These are phyloP conservation scores for Apiospora hydei DNA, from an alignment of 2,329 filamentous ascomycete species.

Conservation along the genomic window DNA sequence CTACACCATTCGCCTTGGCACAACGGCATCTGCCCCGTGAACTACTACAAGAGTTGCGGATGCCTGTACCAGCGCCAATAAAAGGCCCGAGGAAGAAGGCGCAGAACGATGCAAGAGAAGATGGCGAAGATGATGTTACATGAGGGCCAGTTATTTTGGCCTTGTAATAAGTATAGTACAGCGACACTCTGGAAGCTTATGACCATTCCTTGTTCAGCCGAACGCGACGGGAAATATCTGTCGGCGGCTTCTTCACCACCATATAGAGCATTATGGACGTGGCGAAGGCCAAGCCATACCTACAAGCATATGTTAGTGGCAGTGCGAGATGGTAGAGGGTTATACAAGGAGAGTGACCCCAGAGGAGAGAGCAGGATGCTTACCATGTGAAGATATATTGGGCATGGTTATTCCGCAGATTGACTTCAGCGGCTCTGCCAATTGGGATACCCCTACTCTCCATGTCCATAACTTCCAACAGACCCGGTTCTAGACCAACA, in stretches of 20 bases:
- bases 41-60: conserved; percentile 81
- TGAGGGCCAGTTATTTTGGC: conserved; percentile 30
- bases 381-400: conserved; percentile 99
- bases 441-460: conserved; percentile 86
- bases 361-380: conserved; percentile 40
- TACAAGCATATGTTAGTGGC: conserved; percentile 44
- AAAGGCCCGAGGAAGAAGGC: conserved; percentile 53
- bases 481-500: conserved; percentile 70
- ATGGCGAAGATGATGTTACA: conserved; percentile 50
- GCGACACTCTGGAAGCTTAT: conserved; percentile 33
- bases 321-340: background rate
- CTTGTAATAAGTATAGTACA: background rate
- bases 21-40: conserved; percentile 83
- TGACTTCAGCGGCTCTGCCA: conserved; percentile 86
- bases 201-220: conserved; percentile 80
- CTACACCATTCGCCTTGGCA: conserved; percentile 85
- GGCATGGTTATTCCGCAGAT: conserved; percentile 93
- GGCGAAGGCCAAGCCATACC: conserved; percentile 85
- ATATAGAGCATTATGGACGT: conserved; percentile 97
- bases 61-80: conserved; percentile 63
- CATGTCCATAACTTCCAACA: conserved; percentile 78
- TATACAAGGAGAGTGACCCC: background rate
- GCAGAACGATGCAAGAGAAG: conserved; percentile 45
- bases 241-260: conserved; percentile 86
- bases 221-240: conserved; percentile 75